Evolutionary conservation across 768 basidiomycete genomes (phyloP), one percentile per base, ranked within the genome.

Genomic region (Phaffia tasmanica): DNA sequence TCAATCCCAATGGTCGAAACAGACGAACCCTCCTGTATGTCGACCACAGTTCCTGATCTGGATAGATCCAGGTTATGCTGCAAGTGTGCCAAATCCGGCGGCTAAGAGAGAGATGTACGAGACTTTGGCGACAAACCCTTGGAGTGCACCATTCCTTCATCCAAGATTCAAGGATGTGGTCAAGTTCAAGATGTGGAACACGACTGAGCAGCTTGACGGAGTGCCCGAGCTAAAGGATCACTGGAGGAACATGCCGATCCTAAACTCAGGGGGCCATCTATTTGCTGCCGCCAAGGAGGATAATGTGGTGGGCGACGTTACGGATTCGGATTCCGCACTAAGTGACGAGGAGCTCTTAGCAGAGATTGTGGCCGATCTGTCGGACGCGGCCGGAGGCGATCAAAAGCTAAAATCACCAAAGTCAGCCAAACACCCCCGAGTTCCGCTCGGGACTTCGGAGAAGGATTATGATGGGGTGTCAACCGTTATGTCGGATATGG

Each of bases 41-140:
- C 82, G 91, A 47, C 89, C 95, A 0, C 84, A 93, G 72, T 88
- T 98, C 74, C 97, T 91, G 91, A 77, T 98, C 58, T 99, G 94
- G 94, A 93, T 98, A 75, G 97, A 94, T 74, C 92, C 94, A 11
- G 93, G 91, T n/a, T 91, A 92, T 2, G 92, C 93, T 18, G 90
- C 91, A 0, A 81, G 87, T 15, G 82, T 91, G 1, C 89, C 90
- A 0, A 92, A 93, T 73, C 87, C 88, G 18, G 81, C 81, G 51
- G 94, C 91, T 3, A 76, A 83, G 63, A 79, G 78, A 30, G 86
- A 93, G 73, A 93, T 97, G 91, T 87, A 83, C 74, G 83, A 84
- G 29, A 81, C 84, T 71, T 82, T 98, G 49, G 85, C 75, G 1
- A 76, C 74, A 8, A 98, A 88, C 74, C 89, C 92, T 0, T 99